These are phyloP conservation scores for Bipolaris sorokiniana DNA, from an alignment of 2,329 filamentous ascomycete species.

Conservation along the genomic window DNA sequence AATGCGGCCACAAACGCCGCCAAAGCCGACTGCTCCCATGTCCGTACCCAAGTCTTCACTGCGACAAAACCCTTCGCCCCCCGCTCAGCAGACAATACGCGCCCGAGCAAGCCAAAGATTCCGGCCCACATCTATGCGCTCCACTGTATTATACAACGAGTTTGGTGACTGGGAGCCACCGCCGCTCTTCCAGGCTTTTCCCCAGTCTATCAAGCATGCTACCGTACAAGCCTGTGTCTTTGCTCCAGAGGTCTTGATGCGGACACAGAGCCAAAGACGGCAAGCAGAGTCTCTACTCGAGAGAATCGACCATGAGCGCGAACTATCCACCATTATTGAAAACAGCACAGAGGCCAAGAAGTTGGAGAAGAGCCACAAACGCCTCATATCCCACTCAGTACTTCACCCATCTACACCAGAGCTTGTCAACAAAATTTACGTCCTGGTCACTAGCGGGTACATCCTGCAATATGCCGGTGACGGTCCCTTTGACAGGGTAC, in stretches of 20 bases:
- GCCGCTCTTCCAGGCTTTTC: slow-evolving; percentile 84
- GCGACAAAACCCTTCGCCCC: slow-evolving; percentile 39
- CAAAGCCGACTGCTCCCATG: slow-evolving; percentile 25
- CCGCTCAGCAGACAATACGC: slow-evolving; percentile 38
- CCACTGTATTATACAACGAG: slow-evolving; percentile 26
- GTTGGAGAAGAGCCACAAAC: slow-evolving; percentile 53
- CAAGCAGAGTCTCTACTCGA: slow-evolving; percentile 53
- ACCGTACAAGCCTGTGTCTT: slow-evolving; percentile 70
- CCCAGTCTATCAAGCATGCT: slow-evolving; percentile 79
- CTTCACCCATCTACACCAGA: slow-evolving; percentile 62
- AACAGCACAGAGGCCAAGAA: slow-evolving; percentile 38
- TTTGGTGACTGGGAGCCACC: slow-evolving; percentile 59
- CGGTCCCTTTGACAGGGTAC: slow-evolving; percentile 72
- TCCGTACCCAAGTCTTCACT: slow-evolving; percentile 38
- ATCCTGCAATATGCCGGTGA: slow-evolving; percentile 76
- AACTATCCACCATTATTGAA: slow-evolving; percentile 41
- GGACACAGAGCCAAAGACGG: slow-evolving; percentile 61
- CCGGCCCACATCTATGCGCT: slow-evolving; percentile 39
- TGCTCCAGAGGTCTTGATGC: slow-evolving; percentile 72
- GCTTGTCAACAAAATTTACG: slow-evolving; percentile 74
- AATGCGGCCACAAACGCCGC: slow-evolving; percentile 40
- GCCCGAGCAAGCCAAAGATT: slow-evolving; percentile 43
- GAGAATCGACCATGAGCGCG: slow-evolving; percentile 45
- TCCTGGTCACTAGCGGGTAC: slow-evolving; percentile 73
- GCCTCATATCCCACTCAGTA: slow-evolving; percentile 47